phyloP scores from a whole-genome alignment of 1,284 basidiomycete species.

The Ganoderma boninense region DNA sequence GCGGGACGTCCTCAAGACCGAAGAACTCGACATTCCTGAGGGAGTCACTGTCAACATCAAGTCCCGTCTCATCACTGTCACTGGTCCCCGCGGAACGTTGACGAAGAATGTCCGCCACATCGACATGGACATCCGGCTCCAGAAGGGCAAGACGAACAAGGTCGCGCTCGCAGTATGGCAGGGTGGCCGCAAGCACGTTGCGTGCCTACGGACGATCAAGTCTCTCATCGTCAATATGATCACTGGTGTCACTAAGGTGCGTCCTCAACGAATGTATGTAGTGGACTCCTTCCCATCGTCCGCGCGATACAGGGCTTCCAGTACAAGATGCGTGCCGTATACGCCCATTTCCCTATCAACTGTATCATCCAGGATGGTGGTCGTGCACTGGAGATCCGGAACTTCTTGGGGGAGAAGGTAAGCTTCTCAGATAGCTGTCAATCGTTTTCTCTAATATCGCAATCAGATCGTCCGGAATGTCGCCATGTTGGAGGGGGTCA shows the following conservation, averaged over 20 bases:
- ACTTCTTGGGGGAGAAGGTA: constrained; percentile 96
- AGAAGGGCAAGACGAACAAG: constrained; percentile 77
- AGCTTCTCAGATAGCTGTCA: neutral
- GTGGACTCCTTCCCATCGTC: neutral
- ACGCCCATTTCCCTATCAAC: constrained; percentile 99
- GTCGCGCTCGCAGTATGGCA: constrained; percentile 98
- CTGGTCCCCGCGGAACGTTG: constrained; percentile 90
- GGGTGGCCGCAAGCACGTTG: constrained; percentile 98
- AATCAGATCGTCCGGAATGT: constrained; percentile 90
- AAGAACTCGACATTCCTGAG: constrained; percentile 92
- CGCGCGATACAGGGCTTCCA: constrained; percentile 81
- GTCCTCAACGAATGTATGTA: constrained; percentile 29
- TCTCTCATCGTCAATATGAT: constrained; percentile 98
- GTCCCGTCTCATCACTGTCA: constrained; percentile 89
- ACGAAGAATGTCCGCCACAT: constrained; percentile 94
- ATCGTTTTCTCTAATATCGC: constrained; percentile 6
- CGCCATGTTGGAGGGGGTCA: constrained; percentile 91
- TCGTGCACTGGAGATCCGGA: constrained; percentile 91
- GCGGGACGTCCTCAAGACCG: constrained; percentile 92
- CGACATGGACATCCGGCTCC: constrained; percentile 94
- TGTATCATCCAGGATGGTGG: constrained; percentile 93
- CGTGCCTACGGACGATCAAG: constrained; percentile 96
- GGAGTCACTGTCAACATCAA: constrained; percentile 88
- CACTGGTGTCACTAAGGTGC: constrained; percentile 93
- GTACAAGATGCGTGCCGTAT: constrained; percentile 99